A percentile compares a stretch with the other conserved stretches of the same genome.
phyloP scores from a whole-genome alignment of 306 rosid species.

The Acacia acuminata region DNA sequence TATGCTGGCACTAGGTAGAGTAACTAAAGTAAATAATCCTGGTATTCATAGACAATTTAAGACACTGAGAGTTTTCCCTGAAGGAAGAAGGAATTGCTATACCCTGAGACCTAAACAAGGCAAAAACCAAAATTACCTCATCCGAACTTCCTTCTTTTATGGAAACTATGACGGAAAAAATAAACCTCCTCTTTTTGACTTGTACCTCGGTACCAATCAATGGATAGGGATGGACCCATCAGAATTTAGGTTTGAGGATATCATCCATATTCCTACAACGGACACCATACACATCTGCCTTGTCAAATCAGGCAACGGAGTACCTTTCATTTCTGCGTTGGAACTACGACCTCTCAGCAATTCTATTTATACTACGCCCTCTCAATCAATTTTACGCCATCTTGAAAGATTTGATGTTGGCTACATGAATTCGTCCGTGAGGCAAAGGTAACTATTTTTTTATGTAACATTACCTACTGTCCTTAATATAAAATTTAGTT shows the following conservation, averaged over 20 bases:
- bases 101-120: slow-evolving; percentile 33
- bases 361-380: background rate
- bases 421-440: rapidly evolving
- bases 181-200: slow-evolving; percentile 32
- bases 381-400: background rate
- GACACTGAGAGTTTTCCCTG: slow-evolving; percentile 11
- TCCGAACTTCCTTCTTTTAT: slow-evolving; percentile 40
- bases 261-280: slow-evolving; percentile 34
- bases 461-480: too few relatives aligned
- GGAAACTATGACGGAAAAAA: slow-evolving; percentile 46
- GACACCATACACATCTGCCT: slow-evolving; percentile 40
- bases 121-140: slow-evolving; percentile 34
- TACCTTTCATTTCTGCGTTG: slow-evolving; percentile 30
- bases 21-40: background rate
- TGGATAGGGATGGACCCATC: too few relatives aligned
- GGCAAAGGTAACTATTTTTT: background rate
- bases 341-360: slow-evolving; percentile 39
- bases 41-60: background rate
- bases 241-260: background rate
- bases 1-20: background rate
- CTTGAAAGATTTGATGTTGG: slow-evolving; percentile 31
- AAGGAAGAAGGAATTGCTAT: slow-evolving; percentile 48
- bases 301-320: background rate
- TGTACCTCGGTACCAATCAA: slow-evolving; percentile 40
- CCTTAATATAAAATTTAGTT: too few relatives aligned